Conservation (phyloP, 352 stramenopile species). For the Saprolegnia parasitica region DNA sequence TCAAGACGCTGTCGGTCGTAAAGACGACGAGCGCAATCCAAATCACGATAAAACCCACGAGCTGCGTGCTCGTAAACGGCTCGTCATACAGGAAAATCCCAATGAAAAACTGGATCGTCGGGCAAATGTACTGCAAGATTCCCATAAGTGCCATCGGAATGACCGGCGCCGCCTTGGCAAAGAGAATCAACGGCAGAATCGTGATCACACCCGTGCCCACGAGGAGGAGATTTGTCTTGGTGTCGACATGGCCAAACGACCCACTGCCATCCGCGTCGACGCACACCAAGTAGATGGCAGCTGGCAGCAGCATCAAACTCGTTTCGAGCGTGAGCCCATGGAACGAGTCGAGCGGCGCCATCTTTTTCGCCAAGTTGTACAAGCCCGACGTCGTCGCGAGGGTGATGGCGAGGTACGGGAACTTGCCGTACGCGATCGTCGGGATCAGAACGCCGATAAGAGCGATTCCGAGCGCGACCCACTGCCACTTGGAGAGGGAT, state of each 20-base stretch:
- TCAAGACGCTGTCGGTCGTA: slow-evolving; percentile 13
- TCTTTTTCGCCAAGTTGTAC: slow-evolving; percentile 26
- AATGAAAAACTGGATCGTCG: slow-evolving; percentile 14
- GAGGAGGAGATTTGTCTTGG: slow-evolving; percentile 15
- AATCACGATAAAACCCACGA: slow-evolving; percentile 22
- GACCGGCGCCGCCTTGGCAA: slow-evolving; percentile 1
- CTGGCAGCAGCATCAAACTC: slow-evolving; percentile 1
- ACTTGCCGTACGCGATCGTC: slow-evolving; percentile 27
- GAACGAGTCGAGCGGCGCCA: slow-evolving; percentile 11
- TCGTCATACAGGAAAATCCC: slow-evolving; percentile 22
- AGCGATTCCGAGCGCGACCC: not conserved
- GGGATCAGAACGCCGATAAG: slow-evolving; percentile 12
- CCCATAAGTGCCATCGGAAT: slow-evolving; percentile 20
- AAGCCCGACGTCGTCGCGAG: slow-evolving; percentile 3
- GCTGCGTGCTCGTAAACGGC: slow-evolving; percentile 13
- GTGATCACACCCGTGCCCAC: slow-evolving; percentile 22
- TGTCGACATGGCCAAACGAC: slow-evolving; percentile 1
- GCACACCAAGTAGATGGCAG: slow-evolving; percentile 6
- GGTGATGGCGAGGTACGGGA: slow-evolving; percentile 24
- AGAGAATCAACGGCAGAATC: slow-evolving; percentile 15
- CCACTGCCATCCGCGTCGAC: not conserved
- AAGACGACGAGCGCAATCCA: slow-evolving; percentile 22
- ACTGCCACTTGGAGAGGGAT: slow-evolving; percentile 5
- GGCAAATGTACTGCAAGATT: slow-evolving; percentile 23
- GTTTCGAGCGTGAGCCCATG: slow-evolving; percentile 22